These are phyloP conservation scores for Themeda triandra DNA, from an alignment of 176 grass and related monocot genomes.

Conservation along the genomic window DNA sequence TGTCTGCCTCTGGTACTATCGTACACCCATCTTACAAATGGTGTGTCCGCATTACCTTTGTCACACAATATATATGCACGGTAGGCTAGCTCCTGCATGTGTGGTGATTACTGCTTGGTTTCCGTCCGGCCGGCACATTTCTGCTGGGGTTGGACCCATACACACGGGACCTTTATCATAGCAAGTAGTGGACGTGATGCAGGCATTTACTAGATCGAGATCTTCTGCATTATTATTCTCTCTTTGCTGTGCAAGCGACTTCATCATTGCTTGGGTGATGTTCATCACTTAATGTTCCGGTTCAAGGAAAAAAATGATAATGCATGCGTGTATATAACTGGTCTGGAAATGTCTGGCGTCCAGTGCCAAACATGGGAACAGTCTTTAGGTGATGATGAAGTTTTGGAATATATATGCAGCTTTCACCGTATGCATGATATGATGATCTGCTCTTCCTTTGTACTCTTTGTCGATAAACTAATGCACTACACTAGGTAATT, in stretches of 20 bases:
- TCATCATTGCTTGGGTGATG: conserved; percentile 21
- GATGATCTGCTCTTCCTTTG: conserved; percentile 9
- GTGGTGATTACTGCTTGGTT: conserved; percentile 20
- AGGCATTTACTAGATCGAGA: conserved; percentile 30
- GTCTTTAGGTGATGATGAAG: not conserved
- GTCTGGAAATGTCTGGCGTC: not conserved
- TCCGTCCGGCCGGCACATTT: conserved; percentile 13
- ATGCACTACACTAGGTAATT: not conserved
- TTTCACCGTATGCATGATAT: conserved; percentile 27
- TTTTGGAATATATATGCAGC: conserved; percentile 6
- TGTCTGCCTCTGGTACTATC: conserved; percentile 5
- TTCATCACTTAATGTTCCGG: not conserved
- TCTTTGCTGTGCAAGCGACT: conserved; percentile 7
- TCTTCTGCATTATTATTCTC: conserved; percentile 30
- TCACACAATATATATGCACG: not conserved
- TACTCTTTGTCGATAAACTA: not conserved
- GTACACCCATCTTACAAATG: conserved; percentile 27
- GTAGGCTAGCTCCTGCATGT: conserved; percentile 15
- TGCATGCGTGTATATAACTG: not conserved
- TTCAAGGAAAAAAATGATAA: not conserved
- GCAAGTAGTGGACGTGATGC: conserved; percentile 17
- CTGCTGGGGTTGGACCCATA: conserved; percentile 24
- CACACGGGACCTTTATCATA: conserved; percentile 30
- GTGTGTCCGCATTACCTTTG: conserved; percentile 27
- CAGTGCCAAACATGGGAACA: not conserved